Evolutionary conservation across 768 basidiomycete genomes (phyloP).

Genomic region (Lactifluus hygrophoroides): DNA sequence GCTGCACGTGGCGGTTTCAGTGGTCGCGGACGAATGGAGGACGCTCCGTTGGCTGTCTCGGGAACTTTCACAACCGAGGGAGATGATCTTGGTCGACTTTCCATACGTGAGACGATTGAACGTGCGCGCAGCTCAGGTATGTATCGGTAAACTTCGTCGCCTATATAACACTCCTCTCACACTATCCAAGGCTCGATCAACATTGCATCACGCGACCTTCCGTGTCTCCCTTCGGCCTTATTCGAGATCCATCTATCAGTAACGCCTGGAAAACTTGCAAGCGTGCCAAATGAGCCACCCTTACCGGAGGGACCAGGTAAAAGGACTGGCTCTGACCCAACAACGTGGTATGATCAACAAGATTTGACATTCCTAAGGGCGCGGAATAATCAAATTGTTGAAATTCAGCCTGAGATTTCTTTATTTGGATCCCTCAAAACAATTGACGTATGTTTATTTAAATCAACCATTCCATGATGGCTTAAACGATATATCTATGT

Average conservation of each 20-base stretch:
- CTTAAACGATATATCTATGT: background rate
- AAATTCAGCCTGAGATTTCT: slow-evolving; percentile 75
- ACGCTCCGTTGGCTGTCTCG: slow-evolving; percentile 32
- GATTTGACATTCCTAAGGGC: slow-evolving; percentile 70
- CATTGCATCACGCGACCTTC: slow-evolving; percentile 61
- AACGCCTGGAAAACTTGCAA: slow-evolving; percentile 59
- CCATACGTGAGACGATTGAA: slow-evolving; percentile 68
- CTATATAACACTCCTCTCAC: slow-evolving; percentile 28
- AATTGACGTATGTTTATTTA: slow-evolving; percentile 50
- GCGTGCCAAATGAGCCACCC: slow-evolving; percentile 53
- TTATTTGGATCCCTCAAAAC: slow-evolving; percentile 77
- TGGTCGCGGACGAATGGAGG: slow-evolving; percentile 38
- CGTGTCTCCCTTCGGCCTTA: slow-evolving; percentile 65
- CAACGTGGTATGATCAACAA: slow-evolving; percentile 72
- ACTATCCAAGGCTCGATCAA: slow-evolving; percentile 63
- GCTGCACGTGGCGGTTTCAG: slow-evolving; percentile 26
- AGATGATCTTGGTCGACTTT: slow-evolving; percentile 54
- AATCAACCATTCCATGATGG: background rate
- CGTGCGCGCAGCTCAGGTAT: slow-evolving; percentile 71
- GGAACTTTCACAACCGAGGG: slow-evolving; percentile 30
- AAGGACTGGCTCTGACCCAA: slow-evolving; percentile 36
- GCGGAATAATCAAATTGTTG: slow-evolving; percentile 71
- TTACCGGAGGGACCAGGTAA: slow-evolving; percentile 27
- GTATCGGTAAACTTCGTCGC: slow-evolving; percentile 13
- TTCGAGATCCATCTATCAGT: slow-evolving; percentile 77